A percentile compares a stretch with the other conserved stretches of the same genome.
phyloP scores from a whole-genome alignment of 164 flowering plant genomes.

The Macadamia integrifolia region DNA sequence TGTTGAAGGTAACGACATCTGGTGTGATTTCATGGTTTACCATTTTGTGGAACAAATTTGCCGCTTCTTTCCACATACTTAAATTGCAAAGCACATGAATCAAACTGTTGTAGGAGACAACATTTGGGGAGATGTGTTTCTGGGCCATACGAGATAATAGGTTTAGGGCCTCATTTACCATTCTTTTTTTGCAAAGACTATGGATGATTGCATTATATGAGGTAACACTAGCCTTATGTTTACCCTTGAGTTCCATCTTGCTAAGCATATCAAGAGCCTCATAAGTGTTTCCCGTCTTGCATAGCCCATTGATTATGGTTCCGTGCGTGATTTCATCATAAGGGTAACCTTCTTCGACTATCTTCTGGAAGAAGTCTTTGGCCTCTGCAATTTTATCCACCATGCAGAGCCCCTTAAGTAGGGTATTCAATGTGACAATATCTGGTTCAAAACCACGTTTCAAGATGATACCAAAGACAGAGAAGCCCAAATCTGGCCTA shows the following conservation, averaged over 20 bases:
- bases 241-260: background rate
- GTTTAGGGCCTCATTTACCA: background rate
- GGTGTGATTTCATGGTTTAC: too few relatives aligned
- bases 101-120: background rate
- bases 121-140: background rate
- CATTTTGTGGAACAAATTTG: too few relatives aligned
- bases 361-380: background rate
- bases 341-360: background rate
- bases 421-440: background rate
- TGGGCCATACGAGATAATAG: too few relatives aligned
- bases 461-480: too few relatives aligned
- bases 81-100: background rate
- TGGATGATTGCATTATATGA: slow-evolving; percentile 2
- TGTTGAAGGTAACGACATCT: too few relatives aligned
- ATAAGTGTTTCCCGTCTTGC: background rate
- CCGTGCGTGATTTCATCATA: background rate
- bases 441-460: too few relatives aligned
- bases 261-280: background rate
- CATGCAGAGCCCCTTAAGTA: slow-evolving; percentile 1
- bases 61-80: background rate
- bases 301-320: slow-evolving; percentile 7
- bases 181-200: background rate
- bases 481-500: too few relatives aligned
- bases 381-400: background rate
- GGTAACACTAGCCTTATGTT: background rate